Percentiles rank a stretch among this genome's conserved stretches.
These are phyloP conservation scores for Thermothelomyces thermophilus DNA, from an alignment of 2,329 filamentous ascomycete genomes.

Conservation along the genomic window DNA sequence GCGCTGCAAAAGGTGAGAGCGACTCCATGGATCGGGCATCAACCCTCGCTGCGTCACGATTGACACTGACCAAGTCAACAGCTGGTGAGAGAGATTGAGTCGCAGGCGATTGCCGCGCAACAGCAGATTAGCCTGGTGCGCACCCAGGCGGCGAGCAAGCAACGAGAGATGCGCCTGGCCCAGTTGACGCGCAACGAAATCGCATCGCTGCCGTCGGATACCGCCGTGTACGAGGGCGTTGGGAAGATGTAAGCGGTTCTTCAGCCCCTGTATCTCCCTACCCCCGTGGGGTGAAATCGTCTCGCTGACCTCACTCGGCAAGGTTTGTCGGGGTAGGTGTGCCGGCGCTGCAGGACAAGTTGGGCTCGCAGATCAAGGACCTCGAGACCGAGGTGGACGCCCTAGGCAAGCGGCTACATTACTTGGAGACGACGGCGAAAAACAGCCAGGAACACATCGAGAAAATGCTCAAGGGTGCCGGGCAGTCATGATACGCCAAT, in stretches of 20 bases:
- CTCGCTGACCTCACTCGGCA: slow-evolving; percentile 1
- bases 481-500: slow-evolving; percentile 20
- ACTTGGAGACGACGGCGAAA: slow-evolving; percentile 90
- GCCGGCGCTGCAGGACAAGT: slow-evolving; percentile 64
- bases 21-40: slow-evolving; percentile 5
- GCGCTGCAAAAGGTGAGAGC: slow-evolving; percentile 79
- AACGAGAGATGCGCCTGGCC: slow-evolving; percentile 80
- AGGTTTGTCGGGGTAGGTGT: slow-evolving; percentile 86
- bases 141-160: slow-evolving; percentile 76
- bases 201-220: slow-evolving; percentile 64
- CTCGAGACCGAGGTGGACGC: slow-evolving; percentile 72
- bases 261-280: background rate
- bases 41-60: background rate
- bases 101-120: slow-evolving; percentile 78
- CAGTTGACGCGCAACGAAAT: slow-evolving; percentile 83
- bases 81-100: slow-evolving; percentile 91
- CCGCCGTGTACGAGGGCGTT: slow-evolving; percentile 85
- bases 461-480: slow-evolving; percentile 62
- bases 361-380: slow-evolving; percentile 66
- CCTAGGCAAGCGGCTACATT: slow-evolving; percentile 82
- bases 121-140: slow-evolving; percentile 86
- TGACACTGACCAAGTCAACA: slow-evolving; percentile 32
- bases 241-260: slow-evolving; percentile 75
- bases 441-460: slow-evolving; percentile 90
- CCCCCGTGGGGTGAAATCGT: background rate